Conservation (phyloP, 495 filamentous ascomycete genomes). For the Podospora australis region DNA sequence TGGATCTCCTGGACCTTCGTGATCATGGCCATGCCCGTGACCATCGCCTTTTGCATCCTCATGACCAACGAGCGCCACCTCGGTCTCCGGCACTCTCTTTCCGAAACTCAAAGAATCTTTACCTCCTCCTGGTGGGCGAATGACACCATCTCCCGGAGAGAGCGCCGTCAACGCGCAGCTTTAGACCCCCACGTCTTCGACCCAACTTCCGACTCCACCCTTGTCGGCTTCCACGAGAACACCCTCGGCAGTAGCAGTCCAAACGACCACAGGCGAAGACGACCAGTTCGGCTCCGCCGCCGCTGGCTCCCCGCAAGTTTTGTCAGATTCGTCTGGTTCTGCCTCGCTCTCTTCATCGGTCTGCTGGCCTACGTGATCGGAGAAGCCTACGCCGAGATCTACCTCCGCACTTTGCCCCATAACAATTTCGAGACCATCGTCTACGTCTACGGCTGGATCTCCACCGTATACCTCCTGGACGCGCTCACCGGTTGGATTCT, state of each 20-base stretch:
- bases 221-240: slow-evolving; percentile 22
- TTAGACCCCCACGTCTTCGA: slow-evolving; percentile 24
- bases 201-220: slow-evolving; percentile 19
- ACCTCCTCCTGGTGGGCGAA: slow-evolving; percentile 54
- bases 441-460: slow-evolving; percentile 61
- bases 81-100: slow-evolving; percentile 46
- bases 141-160: slow-evolving; percentile 31
- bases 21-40: slow-evolving; percentile 57
- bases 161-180: slow-evolving; percentile 26
- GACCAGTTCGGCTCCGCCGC: slow-evolving; percentile 35
- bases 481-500: slow-evolving; percentile 56
- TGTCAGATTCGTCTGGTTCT: slow-evolving; percentile 62
- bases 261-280: slow-evolving; percentile 9
- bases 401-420: slow-evolving; percentile 57
- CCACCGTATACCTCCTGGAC: slow-evolving; percentile 55
- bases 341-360: slow-evolving; percentile 51
- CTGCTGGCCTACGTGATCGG: slow-evolving; percentile 56
- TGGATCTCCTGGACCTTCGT: slow-evolving; percentile 60
- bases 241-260: slow-evolving; percentile 1
- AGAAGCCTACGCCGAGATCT: slow-evolving; percentile 61
- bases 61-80: slow-evolving; percentile 54
- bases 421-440: slow-evolving; percentile 56
- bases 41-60: slow-evolving; percentile 53
- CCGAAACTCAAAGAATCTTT: slow-evolving; percentile 58
- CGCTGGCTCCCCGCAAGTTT: slow-evolving; percentile 55